Base-by-base conservation (phyloP, 441 rosid species). In the Raphanus hybrid region DNA sequence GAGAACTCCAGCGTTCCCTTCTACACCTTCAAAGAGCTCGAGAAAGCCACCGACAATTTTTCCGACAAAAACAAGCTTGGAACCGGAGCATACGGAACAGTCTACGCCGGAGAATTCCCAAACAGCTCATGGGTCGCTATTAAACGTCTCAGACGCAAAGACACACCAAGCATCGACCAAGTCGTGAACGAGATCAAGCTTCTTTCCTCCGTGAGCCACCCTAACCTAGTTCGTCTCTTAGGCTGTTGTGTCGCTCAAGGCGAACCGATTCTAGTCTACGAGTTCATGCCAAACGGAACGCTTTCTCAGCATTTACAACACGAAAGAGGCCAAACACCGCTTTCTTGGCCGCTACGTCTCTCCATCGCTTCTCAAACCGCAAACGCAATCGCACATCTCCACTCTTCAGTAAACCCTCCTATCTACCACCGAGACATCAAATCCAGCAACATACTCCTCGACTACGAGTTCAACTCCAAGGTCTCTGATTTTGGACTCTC, bases 401-500 rank as follows among this genome's bases (percentile, higher is more conserved):
- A 95, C 81, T 89, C 98, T n/a, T 88, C 82, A 2, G 85, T 87
- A 63, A 84, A 90, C 78, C 96, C 97, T 1, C 99, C 99, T 8
- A 88, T 95, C 52, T 91, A 86, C 82, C 99, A 95, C 80, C 78
- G 99, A 39, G 99, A 93, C 71, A 86, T 95, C 27, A 95, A 95
- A 78, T 91, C 99, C 1, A 91, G 91, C 78, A 95, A 95, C 69
- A 95, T 92, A 43, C 96, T 95, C 54, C 81, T 95, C 79, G 99
- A 90, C 79, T 77, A 78, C 82, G 81, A 77, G 68, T 92, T 78
- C 48, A 86, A 69, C 74, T 89, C 97, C 11, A 95, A 93, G 82
- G 88, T 95, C 7, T 94, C 99, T 4, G 99, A 92, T 82, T 95
- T 95, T 4, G 99, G 99, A 63, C 99, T 95, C 73, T 95, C 99